phyloP scores from a whole-genome alignment of 805 yeast genomes.

The Scheffersomyces coipomensis region DNA sequence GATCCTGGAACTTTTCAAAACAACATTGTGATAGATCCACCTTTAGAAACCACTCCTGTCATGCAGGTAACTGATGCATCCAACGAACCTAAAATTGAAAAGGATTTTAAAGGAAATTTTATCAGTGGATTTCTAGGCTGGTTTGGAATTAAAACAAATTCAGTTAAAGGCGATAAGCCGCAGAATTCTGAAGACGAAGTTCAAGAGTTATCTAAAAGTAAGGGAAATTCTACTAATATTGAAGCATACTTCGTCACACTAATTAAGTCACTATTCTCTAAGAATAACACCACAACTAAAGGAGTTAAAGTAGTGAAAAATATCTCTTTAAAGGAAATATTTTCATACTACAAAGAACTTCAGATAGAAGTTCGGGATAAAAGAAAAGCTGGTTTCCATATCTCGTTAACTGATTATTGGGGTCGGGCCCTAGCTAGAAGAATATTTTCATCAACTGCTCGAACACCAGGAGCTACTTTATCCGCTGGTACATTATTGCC shows the following conservation, averaged over 20 bases:
- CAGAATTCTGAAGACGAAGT: no score
- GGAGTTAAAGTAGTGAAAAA: background rate
- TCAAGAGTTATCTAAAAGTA: background rate
- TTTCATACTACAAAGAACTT: constrained; percentile 50
- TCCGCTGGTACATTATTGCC: constrained; percentile 32
- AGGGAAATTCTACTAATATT: background rate
- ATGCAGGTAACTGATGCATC: background rate
- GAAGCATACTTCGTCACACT: background rate
- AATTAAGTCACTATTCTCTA: background rate
- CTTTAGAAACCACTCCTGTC: background rate
- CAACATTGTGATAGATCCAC: background rate
- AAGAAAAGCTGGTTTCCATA: constrained; percentile 49
- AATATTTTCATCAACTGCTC: constrained; percentile 36
- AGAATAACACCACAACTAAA: background rate
- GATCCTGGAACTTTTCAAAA: constrained; percentile 23
- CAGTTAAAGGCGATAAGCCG: no score
- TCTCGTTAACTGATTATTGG: constrained; percentile 69
- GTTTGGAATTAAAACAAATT: background rate
- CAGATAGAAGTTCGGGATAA: constrained; percentile 55
- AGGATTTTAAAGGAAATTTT: background rate
- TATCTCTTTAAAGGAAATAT: constrained; percentile 17
- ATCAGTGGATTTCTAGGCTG: background rate
- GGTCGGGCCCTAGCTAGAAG: constrained; percentile 57
- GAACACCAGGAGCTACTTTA: constrained; percentile 37
- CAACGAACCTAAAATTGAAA: background rate